phyloP scores from a whole-genome alignment of 1,284 basidiomycete genomes.

The Porogramme epimiltina region DNA sequence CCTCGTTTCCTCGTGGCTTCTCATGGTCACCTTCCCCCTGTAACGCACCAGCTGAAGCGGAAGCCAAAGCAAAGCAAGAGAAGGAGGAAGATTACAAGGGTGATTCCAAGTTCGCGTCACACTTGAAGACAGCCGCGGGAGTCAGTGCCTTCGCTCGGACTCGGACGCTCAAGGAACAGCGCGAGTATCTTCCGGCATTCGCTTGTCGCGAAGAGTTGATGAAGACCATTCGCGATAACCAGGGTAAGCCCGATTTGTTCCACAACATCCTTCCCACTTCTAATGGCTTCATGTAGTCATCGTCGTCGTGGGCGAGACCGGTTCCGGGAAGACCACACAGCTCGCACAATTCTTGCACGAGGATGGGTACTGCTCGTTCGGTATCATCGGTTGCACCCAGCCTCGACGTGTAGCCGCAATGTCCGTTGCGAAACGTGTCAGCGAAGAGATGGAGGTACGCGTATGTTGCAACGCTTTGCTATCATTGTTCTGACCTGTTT shows the following conservation, averaged over 20 bases:
- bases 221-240: constrained; percentile 91
- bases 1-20: constrained; percentile 19
- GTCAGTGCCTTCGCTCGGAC: constrained; percentile 83
- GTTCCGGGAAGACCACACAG: constrained; percentile 95
- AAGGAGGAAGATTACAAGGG: constrained; percentile 76
- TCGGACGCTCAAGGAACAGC: constrained; percentile 90
- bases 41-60: constrained; percentile 58
- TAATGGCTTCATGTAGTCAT: constrained; percentile 60
- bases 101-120: constrained; percentile 94
- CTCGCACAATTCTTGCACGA: constrained; percentile 92
- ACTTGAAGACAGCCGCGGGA: constrained; percentile 80
- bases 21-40: constrained; percentile 27
- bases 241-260: constrained; percentile 56
- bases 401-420: constrained; percentile 97
- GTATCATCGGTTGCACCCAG: constrained; percentile 94
- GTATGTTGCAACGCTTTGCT: neutral
- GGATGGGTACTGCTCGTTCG: constrained; percentile 89
- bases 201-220: constrained; percentile 95
- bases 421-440: constrained; percentile 98
- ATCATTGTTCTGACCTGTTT: neutral
- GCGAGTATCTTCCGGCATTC: constrained; percentile 97
- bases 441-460: constrained; percentile 87
- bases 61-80: constrained; percentile 38
- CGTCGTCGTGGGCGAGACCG: constrained; percentile 95
- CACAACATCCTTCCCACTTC: neutral